phyloP scores from a whole-genome alignment of 768 basidiomycete species.

The Lactifluus rugatus region DNA sequence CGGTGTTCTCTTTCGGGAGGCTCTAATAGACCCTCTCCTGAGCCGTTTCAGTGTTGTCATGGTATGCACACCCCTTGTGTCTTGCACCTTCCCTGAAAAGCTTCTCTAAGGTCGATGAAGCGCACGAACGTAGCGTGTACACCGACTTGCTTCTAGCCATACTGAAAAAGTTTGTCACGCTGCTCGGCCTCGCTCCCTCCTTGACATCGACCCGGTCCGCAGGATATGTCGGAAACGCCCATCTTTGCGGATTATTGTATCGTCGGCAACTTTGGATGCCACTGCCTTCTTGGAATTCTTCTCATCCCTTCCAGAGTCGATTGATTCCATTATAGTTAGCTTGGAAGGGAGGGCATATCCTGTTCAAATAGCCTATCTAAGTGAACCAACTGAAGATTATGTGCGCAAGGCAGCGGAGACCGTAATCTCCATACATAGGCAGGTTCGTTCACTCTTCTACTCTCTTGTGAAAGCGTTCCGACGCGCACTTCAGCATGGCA shows the following conservation, averaged over 20 bases:
- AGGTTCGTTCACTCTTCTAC: conserved; percentile 36
- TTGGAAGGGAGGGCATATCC: conserved; percentile 93
- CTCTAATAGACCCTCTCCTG: conserved; percentile 82
- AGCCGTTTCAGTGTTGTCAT: conserved; percentile 93
- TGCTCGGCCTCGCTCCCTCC: background rate
- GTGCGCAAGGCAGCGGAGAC: conserved; percentile 73
- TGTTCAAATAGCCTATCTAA: conserved; percentile 84
- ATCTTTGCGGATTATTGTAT: conserved; percentile 82
- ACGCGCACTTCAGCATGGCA: conserved; percentile 47
- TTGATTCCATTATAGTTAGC: conserved; percentile 77
- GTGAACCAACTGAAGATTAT: conserved; percentile 72
- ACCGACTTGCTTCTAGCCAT: conserved; percentile 89
- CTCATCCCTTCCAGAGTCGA: conserved; percentile 45
- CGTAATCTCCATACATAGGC: conserved; percentile 70
- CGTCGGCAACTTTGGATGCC: conserved; percentile 95
- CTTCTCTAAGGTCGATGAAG: conserved; percentile 77
- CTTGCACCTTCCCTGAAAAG: background rate
- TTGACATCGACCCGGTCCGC: background rate
- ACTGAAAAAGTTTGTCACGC: conserved; percentile 66
- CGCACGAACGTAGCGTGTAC: conserved; percentile 93
- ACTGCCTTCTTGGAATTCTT: conserved; percentile 86
- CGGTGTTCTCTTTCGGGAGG: conserved; percentile 95
- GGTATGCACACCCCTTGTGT: conserved; percentile 37
- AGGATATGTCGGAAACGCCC: conserved; percentile 91
- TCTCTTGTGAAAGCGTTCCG: background rate